Evolutionary conservation across 371 early-diverging fungal genomes (phyloP).

Genomic region (Mucor circinelloides): DNA sequence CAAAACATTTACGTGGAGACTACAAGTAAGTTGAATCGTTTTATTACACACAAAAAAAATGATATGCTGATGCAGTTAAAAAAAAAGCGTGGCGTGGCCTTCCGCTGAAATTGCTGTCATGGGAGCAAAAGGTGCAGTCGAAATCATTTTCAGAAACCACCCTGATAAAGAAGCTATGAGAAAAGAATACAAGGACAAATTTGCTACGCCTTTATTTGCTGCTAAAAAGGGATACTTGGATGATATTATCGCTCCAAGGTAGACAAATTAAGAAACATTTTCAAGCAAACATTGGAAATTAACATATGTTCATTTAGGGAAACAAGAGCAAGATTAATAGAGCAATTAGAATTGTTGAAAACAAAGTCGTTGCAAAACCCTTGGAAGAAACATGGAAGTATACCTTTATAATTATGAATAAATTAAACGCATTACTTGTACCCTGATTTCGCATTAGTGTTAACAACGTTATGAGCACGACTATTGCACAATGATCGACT

Average conservation of each 20-base stretch:
- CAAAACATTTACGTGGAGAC: conserved; percentile 95
- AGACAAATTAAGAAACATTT: not conserved
- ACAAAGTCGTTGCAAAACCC: conserved; percentile 79
- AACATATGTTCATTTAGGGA: conserved; percentile 25
- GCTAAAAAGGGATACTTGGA: conserved; percentile 95
- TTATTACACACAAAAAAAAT: too few relatives aligned
- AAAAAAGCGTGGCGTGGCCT: conserved; percentile 90
- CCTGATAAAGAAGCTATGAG: conserved; percentile 75
- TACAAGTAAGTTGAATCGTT: conserved; percentile 50
- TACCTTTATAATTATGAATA: conserved; percentile 69
- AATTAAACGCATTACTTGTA: not conserved
- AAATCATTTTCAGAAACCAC: conserved; percentile 89
- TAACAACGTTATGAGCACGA: too few relatives aligned
- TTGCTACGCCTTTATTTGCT: conserved; percentile 96
- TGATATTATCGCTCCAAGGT: conserved; percentile 88
- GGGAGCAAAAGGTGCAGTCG: conserved; percentile 97
- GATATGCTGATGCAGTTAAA: not conserved
- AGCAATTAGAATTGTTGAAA: conserved; percentile 83
- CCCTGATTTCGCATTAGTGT: too few relatives aligned
- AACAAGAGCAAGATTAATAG: conserved; percentile 85
- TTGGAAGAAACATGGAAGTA: conserved; percentile 94
- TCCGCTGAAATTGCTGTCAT: conserved; percentile 98
- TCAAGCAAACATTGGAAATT: not conserved
- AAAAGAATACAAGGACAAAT: conserved; percentile 88
- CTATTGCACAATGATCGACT: too few relatives aligned